phyloP scores from a whole-genome alignment of 768 basidiomycete species.

The Goffeauzyma gilvescens region DNA sequence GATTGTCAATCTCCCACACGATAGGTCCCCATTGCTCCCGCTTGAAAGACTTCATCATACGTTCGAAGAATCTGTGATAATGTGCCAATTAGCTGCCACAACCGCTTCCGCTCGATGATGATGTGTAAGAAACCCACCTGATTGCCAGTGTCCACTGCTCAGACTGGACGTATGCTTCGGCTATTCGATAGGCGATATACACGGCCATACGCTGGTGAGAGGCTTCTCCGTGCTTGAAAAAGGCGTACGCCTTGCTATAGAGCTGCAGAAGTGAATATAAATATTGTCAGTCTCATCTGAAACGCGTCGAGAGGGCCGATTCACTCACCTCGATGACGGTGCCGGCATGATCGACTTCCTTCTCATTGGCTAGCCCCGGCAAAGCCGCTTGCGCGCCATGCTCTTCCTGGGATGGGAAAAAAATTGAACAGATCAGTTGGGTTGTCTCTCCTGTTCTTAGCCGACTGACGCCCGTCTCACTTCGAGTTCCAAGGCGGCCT shows the following conservation, averaged over 20 bases:
- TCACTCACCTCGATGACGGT: slow-evolving; percentile 57
- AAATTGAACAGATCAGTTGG: too few species aligned
- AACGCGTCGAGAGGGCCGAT: neutral
- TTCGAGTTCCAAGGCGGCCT: slow-evolving; percentile 43
- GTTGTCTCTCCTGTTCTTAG: too few species aligned
- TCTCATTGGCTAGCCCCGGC: slow-evolving; percentile 71
- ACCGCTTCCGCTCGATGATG: neutral
- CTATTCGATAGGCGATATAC: slow-evolving; percentile 82
- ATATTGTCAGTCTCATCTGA: neutral
- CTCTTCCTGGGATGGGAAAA: too few species aligned
- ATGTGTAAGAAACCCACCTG: slow-evolving; percentile 38
- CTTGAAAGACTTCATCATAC: slow-evolving; percentile 75
- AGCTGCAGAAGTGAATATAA: slow-evolving; percentile 38
- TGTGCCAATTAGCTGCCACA: neutral
- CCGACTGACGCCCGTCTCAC: slow-evolving; percentile 34
- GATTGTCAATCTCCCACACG: slow-evolving; percentile 51
- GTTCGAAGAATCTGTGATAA: slow-evolving; percentile 63
- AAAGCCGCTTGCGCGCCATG: neutral
- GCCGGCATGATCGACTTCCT: slow-evolving; percentile 71
- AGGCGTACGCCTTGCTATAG: slow-evolving; percentile 81
- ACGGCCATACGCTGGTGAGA: slow-evolving; percentile 64
- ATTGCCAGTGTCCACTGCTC: slow-evolving; percentile 75
- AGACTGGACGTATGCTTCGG: slow-evolving; percentile 59
- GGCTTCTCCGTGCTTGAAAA: slow-evolving; percentile 59
- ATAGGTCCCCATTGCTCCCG: slow-evolving; percentile 61